Percentiles rank a stretch among this genome's conserved stretches.
phyloP scores from a whole-genome alignment of 352 stramenopile genomes.

The Elongisporangium anandrum region DNA sequence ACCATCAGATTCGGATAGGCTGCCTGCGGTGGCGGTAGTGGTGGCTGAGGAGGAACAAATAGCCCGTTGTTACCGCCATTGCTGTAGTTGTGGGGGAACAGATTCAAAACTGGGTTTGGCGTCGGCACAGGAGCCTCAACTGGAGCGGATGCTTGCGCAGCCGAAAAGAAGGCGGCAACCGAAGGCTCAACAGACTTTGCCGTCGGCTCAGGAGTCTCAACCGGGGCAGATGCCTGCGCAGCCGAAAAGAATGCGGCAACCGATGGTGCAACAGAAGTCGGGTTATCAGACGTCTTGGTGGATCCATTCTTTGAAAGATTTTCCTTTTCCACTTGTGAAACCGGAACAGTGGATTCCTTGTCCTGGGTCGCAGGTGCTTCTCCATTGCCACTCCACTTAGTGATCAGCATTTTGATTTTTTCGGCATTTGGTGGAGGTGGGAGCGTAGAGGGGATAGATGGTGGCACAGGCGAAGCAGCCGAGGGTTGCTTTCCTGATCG shows the following conservation, averaged over 20 bases:
- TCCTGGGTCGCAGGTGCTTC: slow-evolving; percentile 9
- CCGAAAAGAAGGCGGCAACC: slow-evolving; percentile 44
- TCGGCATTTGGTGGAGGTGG: slow-evolving; percentile 38
- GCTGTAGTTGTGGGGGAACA: slow-evolving; percentile 58
- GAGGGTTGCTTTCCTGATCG: slow-evolving; percentile 9
- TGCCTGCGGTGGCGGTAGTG: slow-evolving; percentile 20
- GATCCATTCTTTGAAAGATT: not conserved
- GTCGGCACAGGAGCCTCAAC: slow-evolving; percentile 1
- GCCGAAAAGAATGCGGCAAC: slow-evolving; percentile 11
- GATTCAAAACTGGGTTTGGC: slow-evolving; percentile 19
- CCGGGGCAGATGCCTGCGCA: slow-evolving; percentile 7
- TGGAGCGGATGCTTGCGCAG: slow-evolving; percentile 6
- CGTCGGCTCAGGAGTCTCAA: not conserved
- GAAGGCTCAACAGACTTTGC: slow-evolving; percentile 24
- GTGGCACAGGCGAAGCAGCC: slow-evolving; percentile 8
- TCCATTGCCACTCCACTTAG: slow-evolving; percentile 51
- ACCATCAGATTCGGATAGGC: slow-evolving; percentile 8
- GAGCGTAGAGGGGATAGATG: slow-evolving; percentile 27
- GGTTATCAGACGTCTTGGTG: slow-evolving; percentile 4
- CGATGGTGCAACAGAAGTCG: not conserved
- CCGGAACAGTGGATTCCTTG: not conserved
- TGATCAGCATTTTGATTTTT: slow-evolving; percentile 61
- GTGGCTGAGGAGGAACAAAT: slow-evolving; percentile 12
- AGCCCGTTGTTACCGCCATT: slow-evolving; percentile 7
- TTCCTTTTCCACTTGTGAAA: not conserved